These are phyloP conservation scores for Aspergillus tamarii DNA, from an alignment of 2,329 filamentous ascomycete genomes.

Conservation along the genomic window DNA sequence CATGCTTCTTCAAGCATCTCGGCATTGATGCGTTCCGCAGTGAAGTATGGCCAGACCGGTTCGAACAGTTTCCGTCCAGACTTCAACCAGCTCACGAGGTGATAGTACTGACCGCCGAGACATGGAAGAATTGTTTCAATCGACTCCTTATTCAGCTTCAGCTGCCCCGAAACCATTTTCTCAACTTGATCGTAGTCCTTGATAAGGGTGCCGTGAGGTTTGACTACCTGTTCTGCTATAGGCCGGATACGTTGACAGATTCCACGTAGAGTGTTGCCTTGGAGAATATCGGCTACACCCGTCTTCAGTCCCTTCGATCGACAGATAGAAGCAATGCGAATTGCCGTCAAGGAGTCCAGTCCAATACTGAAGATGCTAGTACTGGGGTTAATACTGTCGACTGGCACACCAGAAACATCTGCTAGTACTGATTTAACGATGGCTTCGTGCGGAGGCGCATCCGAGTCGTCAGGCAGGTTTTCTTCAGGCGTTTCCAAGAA, in stretches of 20 bases:
- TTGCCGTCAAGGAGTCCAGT: constrained; percentile 36
- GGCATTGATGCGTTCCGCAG: constrained; percentile 28
- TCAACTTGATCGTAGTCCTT: constrained; percentile 17
- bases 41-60: constrained; percentile 34
- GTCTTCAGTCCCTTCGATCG: constrained; percentile 30
- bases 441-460: constrained; percentile 20
- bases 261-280: constrained; percentile 34
- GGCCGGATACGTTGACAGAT: constrained; percentile 29
- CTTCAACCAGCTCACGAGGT: constrained; percentile 38
- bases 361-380: constrained; percentile 38
- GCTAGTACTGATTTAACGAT: constrained; percentile 28
- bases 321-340: constrained; percentile 32
- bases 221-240: constrained; percentile 4
- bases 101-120: constrained; percentile 37
- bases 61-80: constrained; percentile 36
- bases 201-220: constrained; percentile 16
- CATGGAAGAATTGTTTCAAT: constrained; percentile 35
- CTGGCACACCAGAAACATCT: constrained; percentile 24
- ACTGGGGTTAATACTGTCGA: constrained; percentile 24
- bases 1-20: constrained; percentile 33
- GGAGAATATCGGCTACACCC: constrained; percentile 36
- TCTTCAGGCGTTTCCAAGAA: neutral
- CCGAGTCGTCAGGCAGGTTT: neutral
- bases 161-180: constrained; percentile 16
- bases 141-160: constrained; percentile 19